Evolutionary conservation across 805 yeast species (phyloP), one percentile per base, ranked within the genome.

Genomic region (Teunomyces panamensis): DNA sequence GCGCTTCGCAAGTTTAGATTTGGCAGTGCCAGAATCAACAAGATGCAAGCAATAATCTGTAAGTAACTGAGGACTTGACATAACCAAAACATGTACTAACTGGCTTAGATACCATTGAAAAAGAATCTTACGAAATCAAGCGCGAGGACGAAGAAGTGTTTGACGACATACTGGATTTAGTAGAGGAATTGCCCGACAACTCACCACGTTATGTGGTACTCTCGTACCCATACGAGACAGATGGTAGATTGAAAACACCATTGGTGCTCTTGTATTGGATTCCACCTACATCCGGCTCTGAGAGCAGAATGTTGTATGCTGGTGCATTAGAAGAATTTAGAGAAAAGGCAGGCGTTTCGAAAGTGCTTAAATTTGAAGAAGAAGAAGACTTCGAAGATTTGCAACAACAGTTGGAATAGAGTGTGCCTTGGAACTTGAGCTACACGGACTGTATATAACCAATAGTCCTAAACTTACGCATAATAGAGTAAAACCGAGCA

Each of bases 221-320:
- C 48, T 87, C 95, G 9, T 85, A 89, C 57, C 96, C 96, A 5
- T 66, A 83, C 57, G 79, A 78, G 20, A 65, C 78, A 7, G 97
- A 90, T 57, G 96, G 96, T 0, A 74, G 95, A 47, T 75, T 79
- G 57, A 77, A 82, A 42, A 75, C 80, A 8, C 97, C 96, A 3
- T 75, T 86, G 51, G 88, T 90, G 1, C 65, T 91, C 62, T 56
- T 91, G n/a, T 91, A 89, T 64, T 91, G 91, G 84, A 78, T 88
- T 50, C 97, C 97, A 3, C 85, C 84, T 24, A 89, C 96, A 0
- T 76, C 89, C n/a, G 85, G 87, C 13, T 92, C 85, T 61, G 87
- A 86, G 47, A 74, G 79, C 59, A 83, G 85, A 64, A 91, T 90
- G 97, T 68, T 88, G 43, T 90, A 89, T 57, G 97, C 97, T 0